Percentiles rank a stretch among this genome's conserved stretches.
Conservation (phyloP, 441 rosid species). For the Eutrema salsugineum region DNA sequence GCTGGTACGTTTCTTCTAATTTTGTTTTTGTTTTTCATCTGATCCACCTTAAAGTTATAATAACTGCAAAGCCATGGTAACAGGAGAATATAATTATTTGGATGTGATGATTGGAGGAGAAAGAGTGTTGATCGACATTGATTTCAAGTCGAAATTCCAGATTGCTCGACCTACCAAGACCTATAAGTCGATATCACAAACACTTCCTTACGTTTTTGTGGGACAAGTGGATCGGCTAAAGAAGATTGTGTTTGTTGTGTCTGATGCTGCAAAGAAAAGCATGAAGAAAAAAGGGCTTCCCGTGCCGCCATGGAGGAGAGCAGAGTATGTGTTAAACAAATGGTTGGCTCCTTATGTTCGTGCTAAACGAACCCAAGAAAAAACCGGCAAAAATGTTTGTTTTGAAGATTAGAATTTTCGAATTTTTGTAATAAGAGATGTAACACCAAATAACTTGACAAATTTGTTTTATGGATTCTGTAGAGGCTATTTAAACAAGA, state of each 20-base stretch:
- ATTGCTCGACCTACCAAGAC: slow-evolving; percentile 62
- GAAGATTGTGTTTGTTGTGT: slow-evolving; percentile 45
- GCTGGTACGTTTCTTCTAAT: slow-evolving; percentile 44
- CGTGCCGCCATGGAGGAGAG: slow-evolving; percentile 77
- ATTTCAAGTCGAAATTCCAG: slow-evolving; percentile 69
- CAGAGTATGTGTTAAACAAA: slow-evolving; percentile 50
- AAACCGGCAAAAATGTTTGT: background rate
- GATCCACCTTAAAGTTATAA: background rate
- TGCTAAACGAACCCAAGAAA: background rate
- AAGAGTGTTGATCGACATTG: slow-evolving; percentile 60
- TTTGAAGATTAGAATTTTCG: too few species aligned
- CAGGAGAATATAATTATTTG: slow-evolving; percentile 70
- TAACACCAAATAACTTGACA: too few species aligned
- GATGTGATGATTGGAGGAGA: slow-evolving; percentile 54
- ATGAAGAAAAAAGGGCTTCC: slow-evolving; percentile 68
- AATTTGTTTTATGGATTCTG: too few species aligned
- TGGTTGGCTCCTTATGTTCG: slow-evolving; percentile 59
- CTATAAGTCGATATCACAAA: slow-evolving; percentile 45
- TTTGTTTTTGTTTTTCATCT: background rate
- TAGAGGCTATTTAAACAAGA: too few species aligned
- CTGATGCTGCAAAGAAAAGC: slow-evolving; percentile 68
- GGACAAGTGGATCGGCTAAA: slow-evolving; percentile 56
- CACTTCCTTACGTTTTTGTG: slow-evolving; percentile 62
- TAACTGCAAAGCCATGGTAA: background rate
- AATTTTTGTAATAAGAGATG: too few species aligned